Evolutionary conservation across 179 eudicot species (phyloP).

Genomic region (Actinidia arguta): DNA sequence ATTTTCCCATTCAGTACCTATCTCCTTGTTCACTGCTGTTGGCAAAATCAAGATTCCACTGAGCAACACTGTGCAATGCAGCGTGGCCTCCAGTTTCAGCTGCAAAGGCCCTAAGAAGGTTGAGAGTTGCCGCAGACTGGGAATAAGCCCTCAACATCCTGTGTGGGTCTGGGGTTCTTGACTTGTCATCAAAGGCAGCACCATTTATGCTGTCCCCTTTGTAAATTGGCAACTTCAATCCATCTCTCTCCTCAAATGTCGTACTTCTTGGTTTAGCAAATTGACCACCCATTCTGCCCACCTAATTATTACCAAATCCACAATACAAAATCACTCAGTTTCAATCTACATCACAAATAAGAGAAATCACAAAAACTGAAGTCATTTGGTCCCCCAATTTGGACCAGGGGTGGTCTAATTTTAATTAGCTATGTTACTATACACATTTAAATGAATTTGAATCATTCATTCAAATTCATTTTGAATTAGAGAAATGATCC

Average conservation of each 20-base stretch:
- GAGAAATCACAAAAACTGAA: no score
- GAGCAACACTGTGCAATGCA: slow-evolving; percentile 23
- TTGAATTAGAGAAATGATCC: no score
- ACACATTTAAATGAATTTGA: no score
- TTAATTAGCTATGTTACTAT: no score
- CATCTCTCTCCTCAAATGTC: slow-evolving; percentile 16
- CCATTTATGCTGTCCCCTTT: slow-evolving; percentile 25
- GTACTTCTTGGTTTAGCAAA: slow-evolving; percentile 20
- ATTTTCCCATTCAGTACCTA: background rate
- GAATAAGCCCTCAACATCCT: slow-evolving; percentile 26
- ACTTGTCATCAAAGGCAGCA: slow-evolving; percentile 9
- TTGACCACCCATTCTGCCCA: slow-evolving; percentile 26
- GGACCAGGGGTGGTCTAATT: no score
- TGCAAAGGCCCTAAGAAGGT: slow-evolving; percentile 24
- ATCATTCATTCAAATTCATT: no score
- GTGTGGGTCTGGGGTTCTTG: slow-evolving; percentile 21
- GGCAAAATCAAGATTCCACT: slow-evolving; percentile 22
- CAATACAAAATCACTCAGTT: background rate
- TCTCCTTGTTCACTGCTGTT: slow-evolving; percentile 17
- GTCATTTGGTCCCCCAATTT: no score
- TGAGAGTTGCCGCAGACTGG: slow-evolving; percentile 19
- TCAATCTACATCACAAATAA: no score
- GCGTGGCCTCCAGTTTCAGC: slow-evolving; percentile 23
- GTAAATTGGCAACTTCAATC: slow-evolving; percentile 18
- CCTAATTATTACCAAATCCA: slow-evolving; percentile 8